Percentiles rank a stretch among this genome's conserved stretches.
These are phyloP conservation scores for Phytopythium delawarense DNA, from an alignment of 352 stramenopile species.

Conservation along the genomic window DNA sequence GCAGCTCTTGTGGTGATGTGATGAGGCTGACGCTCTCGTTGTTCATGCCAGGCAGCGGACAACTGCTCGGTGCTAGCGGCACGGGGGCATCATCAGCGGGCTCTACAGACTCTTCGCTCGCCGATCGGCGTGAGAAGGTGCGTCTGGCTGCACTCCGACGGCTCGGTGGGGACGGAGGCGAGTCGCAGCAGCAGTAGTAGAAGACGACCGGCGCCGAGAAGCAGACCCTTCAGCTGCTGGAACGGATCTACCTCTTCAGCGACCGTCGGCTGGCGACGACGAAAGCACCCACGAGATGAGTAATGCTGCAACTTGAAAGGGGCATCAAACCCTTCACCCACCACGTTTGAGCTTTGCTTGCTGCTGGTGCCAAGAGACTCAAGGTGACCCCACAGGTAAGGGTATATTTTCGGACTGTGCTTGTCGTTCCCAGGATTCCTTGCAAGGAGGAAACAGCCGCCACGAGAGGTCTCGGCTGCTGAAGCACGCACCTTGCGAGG, in stretches of 20 bases:
- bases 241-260: background rate
- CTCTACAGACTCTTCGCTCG: conserved; percentile 21
- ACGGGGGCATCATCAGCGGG: conserved; percentile 14
- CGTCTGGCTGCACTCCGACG: conserved; percentile 56
- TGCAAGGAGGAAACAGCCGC: background rate
- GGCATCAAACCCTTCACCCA: background rate
- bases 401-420: background rate
- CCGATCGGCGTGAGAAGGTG: conserved; percentile 63
- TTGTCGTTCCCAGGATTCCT: background rate
- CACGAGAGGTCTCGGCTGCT: background rate
- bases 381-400: background rate
- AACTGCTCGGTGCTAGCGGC: conserved; percentile 24
- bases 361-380: background rate
- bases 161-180: conserved; percentile 14
- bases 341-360: background rate
- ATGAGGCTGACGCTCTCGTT: background rate
- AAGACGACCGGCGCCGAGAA: background rate
- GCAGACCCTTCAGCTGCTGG: background rate
- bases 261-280: background rate
- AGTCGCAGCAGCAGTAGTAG: background rate
- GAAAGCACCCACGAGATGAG: background rate
- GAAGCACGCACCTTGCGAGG: background rate
- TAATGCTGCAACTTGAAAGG: background rate
- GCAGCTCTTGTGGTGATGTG: background rate
- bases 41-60: conserved; percentile 31